A percentile compares a stretch with the other conserved stretches of the same genome.
Conservation (phyloP, 139 green algal genomes). For the Micractinium sp. region DNA sequence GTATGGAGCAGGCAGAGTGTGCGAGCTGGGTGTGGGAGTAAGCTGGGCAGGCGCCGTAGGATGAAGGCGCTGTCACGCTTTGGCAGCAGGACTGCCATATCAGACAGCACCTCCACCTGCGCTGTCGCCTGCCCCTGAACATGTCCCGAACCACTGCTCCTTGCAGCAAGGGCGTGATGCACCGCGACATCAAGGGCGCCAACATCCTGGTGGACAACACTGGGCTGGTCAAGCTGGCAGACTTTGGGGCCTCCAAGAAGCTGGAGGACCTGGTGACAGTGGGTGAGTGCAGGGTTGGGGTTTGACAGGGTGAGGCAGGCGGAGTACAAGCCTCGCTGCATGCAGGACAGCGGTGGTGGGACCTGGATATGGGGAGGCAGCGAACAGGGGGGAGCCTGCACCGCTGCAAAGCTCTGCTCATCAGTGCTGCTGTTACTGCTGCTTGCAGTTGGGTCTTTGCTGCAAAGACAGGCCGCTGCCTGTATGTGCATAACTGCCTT, state of each 20-base stretch:
- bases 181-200: constrained; percentile 96
- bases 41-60: not conserved
- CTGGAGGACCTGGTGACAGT: constrained; percentile 93
- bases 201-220: constrained; percentile 95
- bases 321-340: not conserved
- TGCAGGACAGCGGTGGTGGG: not conserved
- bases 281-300: constrained; percentile 40
- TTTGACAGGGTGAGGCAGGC: not conserved
- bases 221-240: constrained; percentile 93
- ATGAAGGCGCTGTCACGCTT: not conserved
- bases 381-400: no score
- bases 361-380: not conserved
- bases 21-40: not conserved
- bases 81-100: not conserved
- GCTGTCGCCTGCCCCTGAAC: not conserved
- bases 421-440: not conserved
- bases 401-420: not conserved
- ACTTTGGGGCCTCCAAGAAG: constrained; percentile 95
- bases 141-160: not conserved
- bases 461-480: not conserved
- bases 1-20: not conserved
- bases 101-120: not conserved
- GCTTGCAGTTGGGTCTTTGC: not conserved
- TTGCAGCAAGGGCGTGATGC: constrained; percentile 80
- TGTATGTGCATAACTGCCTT: no score